A percentile compares a stretch with the other conserved stretches of the same genome.
phyloP scores from a whole-genome alignment of 441 rosid genomes.

The Breynia disticha region DNA sequence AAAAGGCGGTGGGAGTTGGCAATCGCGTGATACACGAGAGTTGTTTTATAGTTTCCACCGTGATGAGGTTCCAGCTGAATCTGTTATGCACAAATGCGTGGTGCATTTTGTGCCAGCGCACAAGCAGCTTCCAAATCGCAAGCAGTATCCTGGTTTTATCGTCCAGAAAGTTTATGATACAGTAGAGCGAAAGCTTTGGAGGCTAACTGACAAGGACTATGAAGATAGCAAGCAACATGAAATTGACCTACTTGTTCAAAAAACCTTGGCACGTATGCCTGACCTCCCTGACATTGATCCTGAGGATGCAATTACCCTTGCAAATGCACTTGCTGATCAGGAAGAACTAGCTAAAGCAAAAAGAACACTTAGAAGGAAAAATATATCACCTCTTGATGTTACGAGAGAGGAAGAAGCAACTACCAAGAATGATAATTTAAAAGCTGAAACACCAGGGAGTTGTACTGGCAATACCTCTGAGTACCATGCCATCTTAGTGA shows the following conservation, averaged over 20 bases:
- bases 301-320: constrained; percentile 21
- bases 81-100: constrained; percentile 90
- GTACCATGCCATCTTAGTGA: constrained; percentile 41
- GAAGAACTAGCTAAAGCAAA: constrained; percentile 49
- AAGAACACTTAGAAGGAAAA: constrained; percentile 46
- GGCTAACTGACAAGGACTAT: constrained; percentile 81
- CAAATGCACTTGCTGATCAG: constrained; percentile 25
- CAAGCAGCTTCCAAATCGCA: constrained; percentile 76
- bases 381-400: constrained; percentile 64
- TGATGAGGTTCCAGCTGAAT: constrained; percentile 88
- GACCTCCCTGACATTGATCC: constrained; percentile 79
- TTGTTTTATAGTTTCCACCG: constrained; percentile 86
- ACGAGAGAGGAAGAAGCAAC: constrained; percentile 59
- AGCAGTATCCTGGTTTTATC: constrained; percentile 83
- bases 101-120: constrained; percentile 79
- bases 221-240: constrained; percentile 87
- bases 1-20: constrained; percentile 90
- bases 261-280: constrained; percentile 52
- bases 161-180: constrained; percentile 89
- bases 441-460: constrained; percentile 84
- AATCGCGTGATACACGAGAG: constrained; percentile 67
- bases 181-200: constrained; percentile 75
- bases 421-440: constrained; percentile 33
- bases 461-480: constrained; percentile 47
- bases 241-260: constrained; percentile 84